Evolutionary conservation across 2,329 filamentous ascomycete species (phyloP), one percentile per base, ranked within the genome.

Genomic region (Clarireedia hainanense): DNA sequence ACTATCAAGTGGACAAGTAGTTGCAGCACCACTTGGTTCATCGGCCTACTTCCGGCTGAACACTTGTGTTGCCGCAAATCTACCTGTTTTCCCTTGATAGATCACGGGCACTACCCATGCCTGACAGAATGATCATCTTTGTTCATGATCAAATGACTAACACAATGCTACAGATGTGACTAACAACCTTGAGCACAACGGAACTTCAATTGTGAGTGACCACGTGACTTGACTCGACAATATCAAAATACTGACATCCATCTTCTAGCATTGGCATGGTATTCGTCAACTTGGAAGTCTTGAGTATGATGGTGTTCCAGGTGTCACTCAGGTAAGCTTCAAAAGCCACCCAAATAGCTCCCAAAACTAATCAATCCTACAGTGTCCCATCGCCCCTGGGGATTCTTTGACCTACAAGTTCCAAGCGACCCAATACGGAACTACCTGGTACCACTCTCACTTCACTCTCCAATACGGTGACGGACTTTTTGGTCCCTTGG

Each of bases 381-480:
- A 89, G 67, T 90, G 86, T 60, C 85, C 86, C 1, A 81, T 88
- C 57, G 73, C 83, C 5, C 84, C 85, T 0, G 80, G 80, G 24
- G 63, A 72, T 15, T 68, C 64, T 6, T 67, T 69, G 55, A 74
- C 70, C 4, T 76, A 76, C 61, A 70, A 61, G n/a, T 68, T 66
- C 40, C 61, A 63, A 57, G 66, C 59, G 7, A 64, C 63, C 46
- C 65, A 68, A 55, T 67, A 69, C 36, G 66, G 67, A n/a, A 57
- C 62, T 6, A 57, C 64, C n/a, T 67, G 65, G 66, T 69, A 67
- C 40, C 67, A 68, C 47, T 65, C 63, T 27, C 65, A 69, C 48
- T 64, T 64, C 53, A 60, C 50, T 40, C 51, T 60, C 23, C 63
- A 64, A 46, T 64, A 64, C 24, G 74, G 54, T 5, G 66, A 65